Conservation (phyloP, 1,139 yeast species). For the Hyphopichia khmerensis region DNA sequence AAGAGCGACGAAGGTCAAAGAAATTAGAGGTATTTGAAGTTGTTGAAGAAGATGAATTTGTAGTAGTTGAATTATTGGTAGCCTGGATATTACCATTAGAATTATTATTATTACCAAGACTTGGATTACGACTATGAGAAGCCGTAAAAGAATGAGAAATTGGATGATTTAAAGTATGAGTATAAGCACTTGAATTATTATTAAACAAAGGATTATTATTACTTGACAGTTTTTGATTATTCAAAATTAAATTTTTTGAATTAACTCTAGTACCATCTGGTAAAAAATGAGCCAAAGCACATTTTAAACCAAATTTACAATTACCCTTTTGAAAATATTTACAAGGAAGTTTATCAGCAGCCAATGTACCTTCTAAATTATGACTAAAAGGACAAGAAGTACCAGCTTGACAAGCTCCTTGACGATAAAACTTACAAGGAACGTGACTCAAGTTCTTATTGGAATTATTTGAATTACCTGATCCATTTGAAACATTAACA, state of each 20-base stretch:
- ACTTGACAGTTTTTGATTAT: slow-evolving; percentile 5
- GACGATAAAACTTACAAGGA: slow-evolving; percentile 89
- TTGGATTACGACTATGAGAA: slow-evolving; percentile 1
- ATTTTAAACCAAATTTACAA: slow-evolving; percentile 88
- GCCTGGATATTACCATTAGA: slow-evolving; percentile 3
- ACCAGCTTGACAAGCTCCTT: slow-evolving; percentile 95
- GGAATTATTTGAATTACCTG: slow-evolving; percentile 9
- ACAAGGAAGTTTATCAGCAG: slow-evolving; percentile 74
- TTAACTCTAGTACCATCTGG: slow-evolving; percentile 88
- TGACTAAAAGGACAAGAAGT: slow-evolving; percentile 89
- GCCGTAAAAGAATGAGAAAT: not conserved
- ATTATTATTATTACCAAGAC: slow-evolving; percentile 10
- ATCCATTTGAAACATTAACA: slow-evolving; percentile 15
- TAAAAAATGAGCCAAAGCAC: slow-evolving; percentile 87
- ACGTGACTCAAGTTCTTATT: slow-evolving; percentile 73
- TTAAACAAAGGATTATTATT: slow-evolving; percentile 3
- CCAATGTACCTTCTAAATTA: slow-evolving; percentile 56
- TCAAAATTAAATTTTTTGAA: slow-evolving; percentile 28
- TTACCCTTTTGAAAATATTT: slow-evolving; percentile 93
- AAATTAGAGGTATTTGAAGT: too few species aligned
- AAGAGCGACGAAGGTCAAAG: slow-evolving; percentile 3
- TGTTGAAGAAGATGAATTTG: too few species aligned
- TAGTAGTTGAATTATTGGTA: too few species aligned
- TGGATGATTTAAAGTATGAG: not conserved
- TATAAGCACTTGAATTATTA: not conserved